phyloP scores from a whole-genome alignment of 768 basidiomycete species.

The Phaffia tasmanica region DNA sequence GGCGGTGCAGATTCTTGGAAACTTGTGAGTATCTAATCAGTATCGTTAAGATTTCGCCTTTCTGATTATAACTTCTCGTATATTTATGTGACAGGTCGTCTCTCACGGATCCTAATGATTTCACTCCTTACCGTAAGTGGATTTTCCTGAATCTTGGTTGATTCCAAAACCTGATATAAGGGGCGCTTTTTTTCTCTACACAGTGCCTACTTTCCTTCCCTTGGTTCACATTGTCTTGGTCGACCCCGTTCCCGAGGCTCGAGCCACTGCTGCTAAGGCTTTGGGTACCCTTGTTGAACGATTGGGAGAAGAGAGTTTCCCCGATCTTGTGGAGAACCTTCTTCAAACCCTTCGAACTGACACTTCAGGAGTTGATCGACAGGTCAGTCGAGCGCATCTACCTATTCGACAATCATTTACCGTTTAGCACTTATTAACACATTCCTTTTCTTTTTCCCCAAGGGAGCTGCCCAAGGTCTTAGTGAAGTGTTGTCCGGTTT shows the following conservation, averaged over 20 bases:
- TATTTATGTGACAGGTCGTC: conserved; percentile 31
- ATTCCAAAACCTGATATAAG: neutral
- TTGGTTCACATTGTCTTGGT: conserved; percentile 84
- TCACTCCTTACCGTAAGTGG: conserved; percentile 61
- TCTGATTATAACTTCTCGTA: neutral
- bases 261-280: conserved; percentile 93
- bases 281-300: conserved; percentile 94
- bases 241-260: conserved; percentile 94
- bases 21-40: conserved; percentile 53
- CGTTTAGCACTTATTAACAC: neutral
- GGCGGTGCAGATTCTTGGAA: conserved; percentile 95
- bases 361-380: conserved; percentile 87
- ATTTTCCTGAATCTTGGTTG: neutral
- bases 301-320: conserved; percentile 87
- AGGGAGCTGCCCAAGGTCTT: conserved; percentile 89
- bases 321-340: conserved; percentile 82
- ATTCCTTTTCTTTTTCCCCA: neutral
- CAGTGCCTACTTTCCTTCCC: conserved; percentile 66
- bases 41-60: conserved; percentile 30
- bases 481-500: conserved; percentile 89
- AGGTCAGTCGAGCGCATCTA: conserved; percentile 34
- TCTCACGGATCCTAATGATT: conserved; percentile 49
- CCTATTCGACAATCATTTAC: neutral
- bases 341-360: conserved; percentile 81
- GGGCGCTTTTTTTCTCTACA: too few relatives aligned